Evolutionary conservation across 306 rosid species (phyloP), one percentile per base, ranked within the genome.

Genomic region (Parietaria judaica): DNA sequence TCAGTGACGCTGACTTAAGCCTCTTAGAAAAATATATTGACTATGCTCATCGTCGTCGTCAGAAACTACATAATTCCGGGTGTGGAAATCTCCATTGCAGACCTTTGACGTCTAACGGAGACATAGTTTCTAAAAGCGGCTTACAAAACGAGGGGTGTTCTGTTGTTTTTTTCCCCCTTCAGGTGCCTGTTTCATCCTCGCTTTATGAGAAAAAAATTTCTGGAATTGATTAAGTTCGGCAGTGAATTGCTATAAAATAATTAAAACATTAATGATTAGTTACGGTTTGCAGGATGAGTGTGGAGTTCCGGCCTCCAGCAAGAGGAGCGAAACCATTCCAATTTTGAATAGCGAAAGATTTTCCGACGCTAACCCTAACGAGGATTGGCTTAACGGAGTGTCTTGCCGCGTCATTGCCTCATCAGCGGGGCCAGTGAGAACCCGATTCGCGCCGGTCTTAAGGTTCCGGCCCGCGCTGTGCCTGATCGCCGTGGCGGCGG

Each of bases 271-370:
- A 35, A 44, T 64, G 14, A 58, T 70, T 44, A 47, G 71, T 41
- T 61, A 51, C 72, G 37, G 47, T 72, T 51, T 66, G 74, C 87
- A 88, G 99, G 85, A 81, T 73, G 66, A 63, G 64, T 72, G 71
- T 66, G 82, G 55, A 66, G 44, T 36, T 52, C 38, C 16, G 41
- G 65, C 63, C 57, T 68, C 71, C 73, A 52, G 50, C 14, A 70
- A 67, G 59, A 76, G 58, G 73, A 77, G 64, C 56, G 89, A 76
- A 68, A 86, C 67, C 53, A 51, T 65, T 45, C 86, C 91, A 0
- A 87, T 88, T 65, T 43, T 83, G 77, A 70, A 66, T 51, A 65
- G 72, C 69, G 86, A 83, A 12, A 60, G 77, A 60, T 41, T 61
- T 54, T 74, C 68, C 70, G 76, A 76, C 54, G 57, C 80, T 67